phyloP scores from a whole-genome alignment of 1,284 basidiomycete species.

The Ustilago nuda region DNA sequence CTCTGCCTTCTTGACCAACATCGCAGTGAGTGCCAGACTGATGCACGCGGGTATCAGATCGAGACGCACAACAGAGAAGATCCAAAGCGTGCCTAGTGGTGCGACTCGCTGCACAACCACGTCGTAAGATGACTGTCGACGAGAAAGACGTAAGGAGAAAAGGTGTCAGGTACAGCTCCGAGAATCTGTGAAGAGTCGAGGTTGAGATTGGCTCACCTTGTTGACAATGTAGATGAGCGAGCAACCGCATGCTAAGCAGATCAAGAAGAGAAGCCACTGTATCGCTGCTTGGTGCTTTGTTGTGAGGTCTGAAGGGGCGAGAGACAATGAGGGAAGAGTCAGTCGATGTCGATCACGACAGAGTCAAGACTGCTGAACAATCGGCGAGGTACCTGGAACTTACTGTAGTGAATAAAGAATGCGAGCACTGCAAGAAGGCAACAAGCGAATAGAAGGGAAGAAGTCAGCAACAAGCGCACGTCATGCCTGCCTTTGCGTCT shows the following conservation, averaged over 20 bases:
- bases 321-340: not conserved
- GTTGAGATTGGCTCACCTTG: constrained; percentile 46
- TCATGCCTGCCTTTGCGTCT: no score
- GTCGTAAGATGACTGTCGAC: constrained; percentile 56
- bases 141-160: not conserved
- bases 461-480: no score
- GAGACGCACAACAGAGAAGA: constrained; percentile 67
- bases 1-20: constrained; percentile 37
- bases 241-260: constrained; percentile 48
- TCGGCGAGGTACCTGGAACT: constrained; percentile 10
- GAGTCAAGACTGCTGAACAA: not conserved
- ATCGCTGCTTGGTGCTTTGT: constrained; percentile 43
- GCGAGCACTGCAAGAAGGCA: constrained; percentile 33
- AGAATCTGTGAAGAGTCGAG: not conserved
- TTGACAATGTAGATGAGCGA: constrained; percentile 61
- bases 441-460: constrained; percentile 52
- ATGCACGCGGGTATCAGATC: constrained; percentile 62
- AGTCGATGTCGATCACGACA: not conserved
- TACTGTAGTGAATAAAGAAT: constrained; percentile 56
- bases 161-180: not conserved
- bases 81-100: constrained; percentile 69
- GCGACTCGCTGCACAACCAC: constrained; percentile 66
- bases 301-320: constrained; percentile 34
- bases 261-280: constrained; percentile 41
- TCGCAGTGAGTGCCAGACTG: constrained; percentile 60